Evolutionary conservation across 352 stramenopile species (phyloP).

Genomic region (Sclerospora graminicola): DNA sequence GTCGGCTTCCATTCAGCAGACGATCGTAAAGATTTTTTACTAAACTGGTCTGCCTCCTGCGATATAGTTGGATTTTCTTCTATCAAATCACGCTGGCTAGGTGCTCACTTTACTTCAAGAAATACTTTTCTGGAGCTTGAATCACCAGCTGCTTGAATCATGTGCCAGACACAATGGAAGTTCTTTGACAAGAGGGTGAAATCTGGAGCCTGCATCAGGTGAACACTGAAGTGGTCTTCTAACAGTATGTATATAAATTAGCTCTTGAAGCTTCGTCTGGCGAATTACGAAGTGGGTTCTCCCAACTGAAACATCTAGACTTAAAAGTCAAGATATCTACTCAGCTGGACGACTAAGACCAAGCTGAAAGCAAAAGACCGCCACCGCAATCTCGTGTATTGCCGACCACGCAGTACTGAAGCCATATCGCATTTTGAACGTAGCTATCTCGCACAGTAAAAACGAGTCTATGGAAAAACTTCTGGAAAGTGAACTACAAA

Average conservation of each 20-base stretch:
- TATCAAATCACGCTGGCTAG: slow-evolving; percentile 29
- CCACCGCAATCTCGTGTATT: no score
- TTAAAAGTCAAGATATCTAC: slow-evolving; percentile 10
- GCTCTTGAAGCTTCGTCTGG: slow-evolving; percentile 23
- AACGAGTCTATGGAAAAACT: slow-evolving; percentile 19
- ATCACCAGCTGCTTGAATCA: slow-evolving; percentile 5
- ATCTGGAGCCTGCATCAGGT: slow-evolving; percentile 43
- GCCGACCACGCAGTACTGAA: no score
- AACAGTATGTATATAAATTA: slow-evolving; percentile 9
- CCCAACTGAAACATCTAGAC: slow-evolving; percentile 45
- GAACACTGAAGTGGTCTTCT: slow-evolving; percentile 20
- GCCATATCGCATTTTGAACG: slow-evolving; percentile 10
- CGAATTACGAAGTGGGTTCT: slow-evolving; percentile 38
- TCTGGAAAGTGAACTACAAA: slow-evolving; percentile 27
- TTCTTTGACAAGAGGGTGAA: slow-evolving; percentile 13
- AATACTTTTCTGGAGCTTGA: slow-evolving; percentile 32
- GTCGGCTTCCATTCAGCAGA: slow-evolving; percentile 43
- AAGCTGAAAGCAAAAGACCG: no score
- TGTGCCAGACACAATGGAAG: slow-evolving; percentile 11
- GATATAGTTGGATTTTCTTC: slow-evolving; percentile 31
- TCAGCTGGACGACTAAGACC: slow-evolving; percentile 4
- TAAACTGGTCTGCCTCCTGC: slow-evolving; percentile 21
- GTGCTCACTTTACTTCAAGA: slow-evolving; percentile 41
- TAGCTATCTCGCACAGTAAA: slow-evolving; percentile 9
- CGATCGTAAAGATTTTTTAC: slow-evolving; percentile 42